Evolutionary conservation across 1,284 basidiomycete genomes (phyloP).

Genomic region (Cronartium quercuum): DNA sequence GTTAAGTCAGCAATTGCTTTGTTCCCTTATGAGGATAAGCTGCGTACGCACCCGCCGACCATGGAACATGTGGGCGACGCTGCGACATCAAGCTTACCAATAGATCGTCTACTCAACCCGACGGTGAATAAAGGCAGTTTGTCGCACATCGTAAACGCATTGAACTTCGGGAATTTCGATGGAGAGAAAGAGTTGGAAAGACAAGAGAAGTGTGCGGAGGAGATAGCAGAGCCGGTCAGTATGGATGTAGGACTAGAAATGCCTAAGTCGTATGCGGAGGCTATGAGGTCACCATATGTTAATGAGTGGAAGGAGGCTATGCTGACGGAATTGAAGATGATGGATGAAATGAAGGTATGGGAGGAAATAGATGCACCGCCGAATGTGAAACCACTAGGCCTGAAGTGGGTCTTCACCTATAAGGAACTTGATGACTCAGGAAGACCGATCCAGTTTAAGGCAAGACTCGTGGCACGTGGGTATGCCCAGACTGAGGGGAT

Average conservation of each 20-base stretch:
- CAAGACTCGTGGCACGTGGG: not conserved
- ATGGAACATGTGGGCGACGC: not conserved
- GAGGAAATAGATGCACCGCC: not conserved
- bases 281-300: not conserved
- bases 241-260: not conserved
- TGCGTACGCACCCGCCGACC: not conserved
- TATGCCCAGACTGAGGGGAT: not conserved
- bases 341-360: not conserved
- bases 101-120: not conserved
- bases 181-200: not conserved
- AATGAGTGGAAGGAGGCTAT: not conserved
- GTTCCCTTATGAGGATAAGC: not conserved
- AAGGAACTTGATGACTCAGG: not conserved
- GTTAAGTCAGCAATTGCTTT: not conserved
- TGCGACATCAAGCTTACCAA: not conserved
- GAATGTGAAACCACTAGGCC: not conserved
- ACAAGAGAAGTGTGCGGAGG: not conserved
- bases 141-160: not conserved
- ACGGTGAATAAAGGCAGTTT: not conserved
- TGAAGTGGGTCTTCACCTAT: not conserved
- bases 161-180: not conserved
- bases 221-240: not conserved
- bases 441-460: not conserved
- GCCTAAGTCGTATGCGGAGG: not conserved
- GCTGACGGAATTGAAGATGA: not conserved